These are phyloP conservation scores for Trifolium fragiferum DNA, from an alignment of 306 rosid genomes.

Conservation along the genomic window DNA sequence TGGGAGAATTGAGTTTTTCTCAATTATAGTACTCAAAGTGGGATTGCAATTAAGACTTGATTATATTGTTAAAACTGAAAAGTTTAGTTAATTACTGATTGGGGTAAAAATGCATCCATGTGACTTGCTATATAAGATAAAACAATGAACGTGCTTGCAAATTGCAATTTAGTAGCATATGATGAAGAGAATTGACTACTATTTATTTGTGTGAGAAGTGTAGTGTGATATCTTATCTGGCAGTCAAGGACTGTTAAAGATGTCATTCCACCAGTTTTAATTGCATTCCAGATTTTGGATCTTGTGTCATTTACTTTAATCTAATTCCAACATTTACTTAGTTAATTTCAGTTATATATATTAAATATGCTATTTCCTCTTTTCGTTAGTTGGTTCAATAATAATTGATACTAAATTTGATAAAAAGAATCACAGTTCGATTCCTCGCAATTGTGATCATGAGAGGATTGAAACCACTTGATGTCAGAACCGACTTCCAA, in stretches of 20 bases:
- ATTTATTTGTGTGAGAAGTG: conserved; percentile 42
- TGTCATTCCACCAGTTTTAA: conserved; percentile 47
- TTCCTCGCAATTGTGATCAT: too few species aligned
- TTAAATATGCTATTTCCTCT: background rate
- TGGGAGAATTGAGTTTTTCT: too few species aligned
- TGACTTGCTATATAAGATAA: conserved; percentile 32
- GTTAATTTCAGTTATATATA: conserved; percentile 7
- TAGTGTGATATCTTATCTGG: conserved; percentile 49
- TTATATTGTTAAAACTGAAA: background rate
- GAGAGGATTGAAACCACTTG: too few species aligned
- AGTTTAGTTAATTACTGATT: background rate
- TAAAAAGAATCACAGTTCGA: too few species aligned
- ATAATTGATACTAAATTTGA: too few species aligned
- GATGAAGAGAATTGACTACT: conserved; percentile 38
- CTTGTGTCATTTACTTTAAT: conserved; percentile 60
- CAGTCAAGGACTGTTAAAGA: conserved; percentile 49
- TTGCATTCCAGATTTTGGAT: conserved; percentile 73
- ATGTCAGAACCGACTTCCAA: too few species aligned
- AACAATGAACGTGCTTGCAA: conserved; percentile 39
- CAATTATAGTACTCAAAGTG: too few species aligned
- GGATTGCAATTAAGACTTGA: too few species aligned
- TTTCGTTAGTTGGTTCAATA: too few species aligned
- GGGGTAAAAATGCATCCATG: conserved; percentile 38
- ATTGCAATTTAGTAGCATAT: conserved; percentile 5
- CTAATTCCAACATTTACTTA: conserved; percentile 33